A percentile compares a stretch with the other conserved stretches of the same genome.
phyloP scores from a whole-genome alignment of 2,329 filamentous ascomycete genomes.

The Fusarium falciforme region DNA sequence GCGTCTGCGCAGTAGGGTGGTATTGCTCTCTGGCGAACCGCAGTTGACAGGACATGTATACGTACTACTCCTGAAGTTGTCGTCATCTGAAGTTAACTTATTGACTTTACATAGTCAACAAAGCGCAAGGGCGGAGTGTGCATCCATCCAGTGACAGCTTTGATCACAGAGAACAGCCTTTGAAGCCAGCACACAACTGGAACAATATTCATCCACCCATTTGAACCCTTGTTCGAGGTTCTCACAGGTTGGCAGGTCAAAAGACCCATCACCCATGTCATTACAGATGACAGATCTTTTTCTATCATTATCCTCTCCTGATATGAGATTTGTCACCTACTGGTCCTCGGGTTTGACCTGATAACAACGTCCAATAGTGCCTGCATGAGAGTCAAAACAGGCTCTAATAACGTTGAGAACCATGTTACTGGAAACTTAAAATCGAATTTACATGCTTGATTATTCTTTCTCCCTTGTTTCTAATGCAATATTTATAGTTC shows the following conservation, averaged over 20 bases:
- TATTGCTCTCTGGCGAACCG: not conserved
- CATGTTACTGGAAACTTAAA: not conserved
- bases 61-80: not conserved
- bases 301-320: conserved; percentile 13
- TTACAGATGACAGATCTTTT: conserved; percentile 14
- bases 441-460: not conserved
- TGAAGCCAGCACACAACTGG: not conserved
- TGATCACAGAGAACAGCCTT: not conserved
- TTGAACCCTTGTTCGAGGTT: not conserved
- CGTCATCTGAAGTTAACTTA: not conserved
- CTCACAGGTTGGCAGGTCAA: not conserved
- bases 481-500: not conserved
- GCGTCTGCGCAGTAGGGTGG: not conserved
- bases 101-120: not conserved
- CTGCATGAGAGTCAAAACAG: not conserved
- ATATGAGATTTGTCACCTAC: conserved; percentile 16
- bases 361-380: not conserved
- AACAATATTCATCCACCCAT: not conserved
- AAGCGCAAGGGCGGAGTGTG: not conserved
- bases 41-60: not conserved
- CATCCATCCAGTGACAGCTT: not conserved
- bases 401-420: not conserved
- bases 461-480: not conserved
- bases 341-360: not conserved
- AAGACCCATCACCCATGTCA: not conserved